Conservation (phyloP, 2,329 filamentous ascomycete species). For the Elsinoe fawcettii region DNA sequence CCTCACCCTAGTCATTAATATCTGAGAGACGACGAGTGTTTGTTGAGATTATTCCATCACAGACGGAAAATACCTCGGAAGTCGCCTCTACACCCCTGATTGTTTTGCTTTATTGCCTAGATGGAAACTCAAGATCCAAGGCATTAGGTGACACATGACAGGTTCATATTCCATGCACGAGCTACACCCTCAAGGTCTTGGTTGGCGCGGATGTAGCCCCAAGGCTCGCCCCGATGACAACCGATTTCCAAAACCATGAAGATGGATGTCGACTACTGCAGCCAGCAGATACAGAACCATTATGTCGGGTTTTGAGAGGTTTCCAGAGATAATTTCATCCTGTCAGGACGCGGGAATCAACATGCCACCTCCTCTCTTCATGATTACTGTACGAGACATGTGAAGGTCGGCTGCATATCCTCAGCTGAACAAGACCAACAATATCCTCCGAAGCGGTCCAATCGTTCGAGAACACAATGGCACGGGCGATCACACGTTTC, state of each 20-base stretch:
- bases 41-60: background rate
- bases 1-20: background rate
- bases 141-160: slow-evolving; percentile 4
- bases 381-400: background rate
- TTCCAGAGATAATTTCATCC: background rate
- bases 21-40: background rate
- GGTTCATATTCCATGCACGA: background rate
- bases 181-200: background rate
- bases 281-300: background rate
- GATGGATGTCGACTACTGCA: slow-evolving; percentile 2
- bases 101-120: slow-evolving; percentile 1
- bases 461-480: background rate
- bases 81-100: background rate
- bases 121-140: background rate
- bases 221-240: slow-evolving; percentile 5
- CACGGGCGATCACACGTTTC: slow-evolving; percentile 10
- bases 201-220: slow-evolving; percentile 3
- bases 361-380: too few species aligned
- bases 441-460: background rate
- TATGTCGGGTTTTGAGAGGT: slow-evolving; percentile 1
- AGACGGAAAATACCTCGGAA: background rate
- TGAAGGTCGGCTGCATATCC: background rate
- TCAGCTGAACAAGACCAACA: background rate
- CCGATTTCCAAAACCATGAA: background rate
- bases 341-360: background rate